phyloP scores from a whole-genome alignment of 1,139 yeast genomes.

The Yamadazyma spencermartinsiae region DNA sequence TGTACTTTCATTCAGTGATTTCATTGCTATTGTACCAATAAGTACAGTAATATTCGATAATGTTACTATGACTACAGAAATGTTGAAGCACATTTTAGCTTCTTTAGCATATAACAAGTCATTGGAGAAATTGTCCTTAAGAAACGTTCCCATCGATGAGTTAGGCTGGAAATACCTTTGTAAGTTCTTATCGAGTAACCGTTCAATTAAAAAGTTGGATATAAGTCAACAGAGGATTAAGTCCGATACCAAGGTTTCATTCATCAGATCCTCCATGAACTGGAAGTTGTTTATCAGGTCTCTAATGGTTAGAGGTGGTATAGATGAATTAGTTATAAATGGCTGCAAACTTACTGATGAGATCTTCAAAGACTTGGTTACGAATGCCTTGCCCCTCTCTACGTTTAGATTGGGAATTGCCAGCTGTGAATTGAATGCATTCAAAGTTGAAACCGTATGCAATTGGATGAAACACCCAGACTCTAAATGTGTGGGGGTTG shows the following conservation, averaged over 20 bases:
- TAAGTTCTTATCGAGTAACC: slow-evolving; percentile 63
- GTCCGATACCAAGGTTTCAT: slow-evolving; percentile 44
- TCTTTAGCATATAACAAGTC: slow-evolving; percentile 58
- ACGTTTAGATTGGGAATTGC: slow-evolving; percentile 82
- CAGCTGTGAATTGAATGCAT: slow-evolving; percentile 58
- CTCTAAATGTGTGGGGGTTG: slow-evolving; percentile 73
- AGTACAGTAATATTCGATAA: slow-evolving; percentile 79
- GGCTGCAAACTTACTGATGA: slow-evolving; percentile 68
- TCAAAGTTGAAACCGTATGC: slow-evolving; percentile 56
- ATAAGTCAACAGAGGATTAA: slow-evolving; percentile 74
- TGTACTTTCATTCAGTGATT: slow-evolving; percentile 83
- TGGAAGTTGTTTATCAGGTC: slow-evolving; percentile 72
- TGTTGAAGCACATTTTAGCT: slow-evolving; percentile 69
- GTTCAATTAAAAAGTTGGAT: slow-evolving; percentile 65
- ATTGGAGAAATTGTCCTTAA: slow-evolving; percentile 69
- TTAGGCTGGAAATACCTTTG: slow-evolving; percentile 77
- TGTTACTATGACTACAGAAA: slow-evolving; percentile 74
- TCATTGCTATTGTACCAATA: slow-evolving; percentile 80
- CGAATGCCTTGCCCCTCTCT: slow-evolving; percentile 49
- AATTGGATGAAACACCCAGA: slow-evolving; percentile 60
- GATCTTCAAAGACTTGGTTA: slow-evolving; percentile 51
- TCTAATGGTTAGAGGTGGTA: slow-evolving; percentile 60
- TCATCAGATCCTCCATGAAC: slow-evolving; percentile 65
- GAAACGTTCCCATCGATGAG: slow-evolving; percentile 74
- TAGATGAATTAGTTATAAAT: slow-evolving; percentile 80